Evolutionary conservation across 805 yeast genomes (phyloP).

Genomic region (Komagataella mondaviorum): DNA sequence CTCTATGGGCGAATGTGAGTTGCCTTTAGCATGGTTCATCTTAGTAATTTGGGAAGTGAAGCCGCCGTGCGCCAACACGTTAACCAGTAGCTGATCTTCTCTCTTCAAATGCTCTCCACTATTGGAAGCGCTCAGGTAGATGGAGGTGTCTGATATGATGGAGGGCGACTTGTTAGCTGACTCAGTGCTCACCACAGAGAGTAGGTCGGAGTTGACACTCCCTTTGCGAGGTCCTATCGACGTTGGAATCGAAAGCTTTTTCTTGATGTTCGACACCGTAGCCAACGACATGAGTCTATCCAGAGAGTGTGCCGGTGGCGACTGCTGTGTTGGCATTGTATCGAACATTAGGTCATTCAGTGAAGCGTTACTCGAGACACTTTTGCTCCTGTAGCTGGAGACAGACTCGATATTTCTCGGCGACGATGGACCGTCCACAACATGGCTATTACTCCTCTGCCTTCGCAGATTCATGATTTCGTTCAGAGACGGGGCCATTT

Average conservation of each 20-base stretch:
- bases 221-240: neutral
- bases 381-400: neutral
- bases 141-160: neutral
- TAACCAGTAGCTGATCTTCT: neutral
- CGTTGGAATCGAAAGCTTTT: neutral
- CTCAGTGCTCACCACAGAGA: neutral
- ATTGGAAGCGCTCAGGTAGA: neutral
- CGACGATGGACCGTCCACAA: neutral
- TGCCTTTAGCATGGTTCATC: neutral
- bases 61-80: neutral
- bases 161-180: neutral
- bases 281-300: neutral
- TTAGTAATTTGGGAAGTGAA: neutral
- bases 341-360: neutral
- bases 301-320: neutral
- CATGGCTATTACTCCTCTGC: neutral
- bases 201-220: neutral
- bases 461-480: neutral
- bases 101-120: neutral
- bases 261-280: neutral
- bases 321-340: neutral
- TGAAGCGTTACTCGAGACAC: neutral
- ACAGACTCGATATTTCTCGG: neutral
- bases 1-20: neutral
- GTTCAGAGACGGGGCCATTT: neutral